A percentile compares a stretch with the other conserved stretches of the same genome.
These are phyloP conservation scores for Lepraria neglecta DNA, from an alignment of 495 filamentous ascomycete genomes.

Conservation along the genomic window DNA sequence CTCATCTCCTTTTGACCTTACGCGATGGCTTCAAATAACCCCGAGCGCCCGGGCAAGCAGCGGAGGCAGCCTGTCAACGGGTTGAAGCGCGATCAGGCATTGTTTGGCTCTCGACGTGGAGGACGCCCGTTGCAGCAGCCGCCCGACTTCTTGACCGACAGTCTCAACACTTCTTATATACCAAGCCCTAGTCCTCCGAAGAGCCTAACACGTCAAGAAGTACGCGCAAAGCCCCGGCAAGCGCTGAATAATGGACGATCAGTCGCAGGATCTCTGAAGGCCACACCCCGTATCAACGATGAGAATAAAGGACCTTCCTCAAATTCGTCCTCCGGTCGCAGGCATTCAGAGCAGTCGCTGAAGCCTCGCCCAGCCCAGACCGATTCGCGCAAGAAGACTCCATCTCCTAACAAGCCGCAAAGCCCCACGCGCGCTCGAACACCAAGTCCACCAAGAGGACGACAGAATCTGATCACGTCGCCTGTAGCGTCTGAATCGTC, in stretches of 20 bases:
- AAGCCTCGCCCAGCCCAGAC: conserved; percentile 17
- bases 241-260: conserved; percentile 16
- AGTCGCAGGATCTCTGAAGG: conserved; percentile 20
- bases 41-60: conserved; percentile 18
- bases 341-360: background rate
- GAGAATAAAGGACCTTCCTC: conserved; percentile 16
- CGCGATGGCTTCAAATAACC: conserved; percentile 22
- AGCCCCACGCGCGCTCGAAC: conserved; percentile 14
- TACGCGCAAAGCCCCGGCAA: conserved; percentile 22
- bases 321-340: conserved; percentile 16
- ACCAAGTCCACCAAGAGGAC: conserved; percentile 24
- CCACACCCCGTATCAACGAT: conserved; percentile 18
- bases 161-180: conserved; percentile 26
- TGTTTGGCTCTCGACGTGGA: conserved; percentile 23
- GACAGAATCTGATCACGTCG: conserved; percentile 28
- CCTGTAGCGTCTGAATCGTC: conserved; percentile 32
- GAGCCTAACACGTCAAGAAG: conserved; percentile 11
- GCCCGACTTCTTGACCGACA: conserved; percentile 28
- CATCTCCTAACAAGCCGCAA: conserved; percentile 7
- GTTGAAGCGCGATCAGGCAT: conserved; percentile 25
- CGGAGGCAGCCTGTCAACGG: conserved; percentile 18
- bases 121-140: conserved; percentile 24
- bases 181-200: conserved; percentile 26
- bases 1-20: background rate
- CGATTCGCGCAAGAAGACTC: background rate